phyloP scores from a whole-genome alignment of 2,329 filamentous ascomycete genomes.

The Geosmithia flava region DNA sequence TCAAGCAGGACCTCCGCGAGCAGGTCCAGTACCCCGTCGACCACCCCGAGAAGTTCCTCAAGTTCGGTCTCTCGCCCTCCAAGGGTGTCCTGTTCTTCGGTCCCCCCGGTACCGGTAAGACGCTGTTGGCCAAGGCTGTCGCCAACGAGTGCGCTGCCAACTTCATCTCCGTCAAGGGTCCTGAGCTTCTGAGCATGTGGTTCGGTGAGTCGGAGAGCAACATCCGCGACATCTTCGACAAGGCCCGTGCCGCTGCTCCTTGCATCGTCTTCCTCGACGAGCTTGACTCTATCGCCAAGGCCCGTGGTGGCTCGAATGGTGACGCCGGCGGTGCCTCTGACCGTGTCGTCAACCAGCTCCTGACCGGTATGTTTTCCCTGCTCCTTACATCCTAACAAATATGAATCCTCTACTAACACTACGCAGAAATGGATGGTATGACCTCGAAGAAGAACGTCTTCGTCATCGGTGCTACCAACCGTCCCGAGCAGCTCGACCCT shows the following conservation, averaged over 20 bases:
- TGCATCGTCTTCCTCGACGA: constrained; percentile 99
- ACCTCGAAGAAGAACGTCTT: constrained; percentile 99
- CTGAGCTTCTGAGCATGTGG: constrained; percentile 98
- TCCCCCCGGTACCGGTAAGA: constrained; percentile 99
- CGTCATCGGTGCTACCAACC: constrained; percentile 97
- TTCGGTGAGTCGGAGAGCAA: constrained; percentile 99
- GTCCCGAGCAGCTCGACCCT: constrained; percentile 96
- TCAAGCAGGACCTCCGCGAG: constrained; percentile 99
- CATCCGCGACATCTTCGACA: constrained; percentile 99
- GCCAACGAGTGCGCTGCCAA: constrained; percentile 99
- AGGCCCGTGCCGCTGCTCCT: constrained; percentile 93
- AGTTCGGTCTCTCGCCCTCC: constrained; percentile 95
- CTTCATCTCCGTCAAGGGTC: constrained; percentile 99
- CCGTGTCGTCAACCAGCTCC: constrained; percentile 98
- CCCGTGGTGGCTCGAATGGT: constrained; percentile 89
- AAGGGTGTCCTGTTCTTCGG: constrained; percentile 98
- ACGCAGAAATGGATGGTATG: constrained; percentile 93
- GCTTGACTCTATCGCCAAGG: constrained; percentile 98
- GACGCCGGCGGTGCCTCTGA: constrained; percentile 97
- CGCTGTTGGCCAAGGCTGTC: constrained; percentile 96
- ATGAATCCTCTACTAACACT: not conserved
- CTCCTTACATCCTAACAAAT: constrained; percentile 23
- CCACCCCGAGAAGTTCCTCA: constrained; percentile 99
- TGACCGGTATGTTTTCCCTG: constrained; percentile 60
- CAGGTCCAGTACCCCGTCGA: constrained; percentile 98